Evolutionary conservation across 257 asterid species (phyloP), one percentile per base, ranked within the genome.

Genomic region (Forsythia suspensa): DNA sequence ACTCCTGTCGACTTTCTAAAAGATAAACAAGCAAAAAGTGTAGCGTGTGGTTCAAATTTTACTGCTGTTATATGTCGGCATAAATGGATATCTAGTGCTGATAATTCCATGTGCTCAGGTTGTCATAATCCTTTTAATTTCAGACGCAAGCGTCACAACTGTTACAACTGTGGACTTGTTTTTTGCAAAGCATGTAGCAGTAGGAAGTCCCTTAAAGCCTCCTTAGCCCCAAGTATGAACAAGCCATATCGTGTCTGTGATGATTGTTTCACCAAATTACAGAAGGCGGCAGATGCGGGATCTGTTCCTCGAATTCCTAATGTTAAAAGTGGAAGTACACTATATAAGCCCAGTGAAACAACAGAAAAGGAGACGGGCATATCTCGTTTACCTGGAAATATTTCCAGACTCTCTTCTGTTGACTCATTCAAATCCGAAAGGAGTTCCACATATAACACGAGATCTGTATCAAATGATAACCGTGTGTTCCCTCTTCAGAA

Each of bases 201-300:
- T 71, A 86, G 80, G 80, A 92, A 88, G 77, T 91, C 97, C 36
- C 74, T 89, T 59, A 86, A 86, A 77, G 98, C 98, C 65, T 86
- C 98, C 68, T 86, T 94, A 80, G 97, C 98, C 66, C 98, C 97
- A 3, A 87, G 84, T 76, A 48, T 74, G 75, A 92, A 75, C 90
- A 94, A 89, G 85, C 94, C 95, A 7, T 94, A 88, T 76, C 98
- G 98, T 68, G 97, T 94, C n/a, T 94, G 98, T 75, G 97, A 94
- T 77, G 97, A 94, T 81, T 94, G 98, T 80, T 92, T 79, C 74
- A 41, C 80, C 38, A 94, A 91, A 82, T 81, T 94, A 80, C 88
- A 90, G 89, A 94, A 88, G 86, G 37, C 71, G 5, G 3, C 73
- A 0, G 91, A 89, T 46, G 74, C 88, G 66, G 82, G 82, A 39